Conservation (phyloP, 2,329 filamentous ascomycete genomes). For the Colletotrichum karsti region DNA sequence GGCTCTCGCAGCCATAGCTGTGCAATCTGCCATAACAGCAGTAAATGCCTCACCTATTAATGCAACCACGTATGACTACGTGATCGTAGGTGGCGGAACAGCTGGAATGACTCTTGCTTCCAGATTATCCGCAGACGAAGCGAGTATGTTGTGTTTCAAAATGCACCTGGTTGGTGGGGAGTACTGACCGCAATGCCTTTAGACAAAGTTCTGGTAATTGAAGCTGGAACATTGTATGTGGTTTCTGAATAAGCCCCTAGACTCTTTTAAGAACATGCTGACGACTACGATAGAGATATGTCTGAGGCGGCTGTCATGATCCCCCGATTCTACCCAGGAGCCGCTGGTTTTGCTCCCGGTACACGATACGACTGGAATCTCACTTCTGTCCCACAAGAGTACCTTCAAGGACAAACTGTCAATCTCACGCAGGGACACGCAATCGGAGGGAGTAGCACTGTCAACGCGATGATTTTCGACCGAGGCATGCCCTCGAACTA, state of each 20-base stretch:
- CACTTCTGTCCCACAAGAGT: conserved; percentile 45
- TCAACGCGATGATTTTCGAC: conserved; percentile 52
- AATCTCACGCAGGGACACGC: conserved; percentile 50
- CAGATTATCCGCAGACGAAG: conserved; percentile 30
- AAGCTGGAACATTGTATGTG: conserved; percentile 29
- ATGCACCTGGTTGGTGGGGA: neutral
- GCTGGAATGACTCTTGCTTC: conserved; percentile 42
- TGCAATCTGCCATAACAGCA: neutral
- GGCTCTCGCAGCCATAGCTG: neutral
- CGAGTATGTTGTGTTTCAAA: neutral
- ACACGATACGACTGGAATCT: conserved; percentile 46
- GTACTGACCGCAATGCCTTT: neutral
- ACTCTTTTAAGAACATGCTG: neutral
- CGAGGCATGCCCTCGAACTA: conserved; percentile 39
- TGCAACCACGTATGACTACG: conserved; percentile 35
- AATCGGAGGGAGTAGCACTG: conserved; percentile 52
- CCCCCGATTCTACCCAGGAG: conserved; percentile 11
- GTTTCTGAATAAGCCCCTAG: neutral
- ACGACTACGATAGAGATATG: neutral
- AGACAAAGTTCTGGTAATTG: conserved; percentile 28
- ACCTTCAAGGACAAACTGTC: conserved; percentile 45
- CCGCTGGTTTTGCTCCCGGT: conserved; percentile 31
- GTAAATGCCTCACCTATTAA: neutral
- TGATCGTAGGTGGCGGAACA: conserved; percentile 42
- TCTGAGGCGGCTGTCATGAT: conserved; percentile 23